Evolutionary conservation across 1,284 basidiomycete species (phyloP).

Genomic region (Ceratorhiza oryzae-sativae): DNA sequence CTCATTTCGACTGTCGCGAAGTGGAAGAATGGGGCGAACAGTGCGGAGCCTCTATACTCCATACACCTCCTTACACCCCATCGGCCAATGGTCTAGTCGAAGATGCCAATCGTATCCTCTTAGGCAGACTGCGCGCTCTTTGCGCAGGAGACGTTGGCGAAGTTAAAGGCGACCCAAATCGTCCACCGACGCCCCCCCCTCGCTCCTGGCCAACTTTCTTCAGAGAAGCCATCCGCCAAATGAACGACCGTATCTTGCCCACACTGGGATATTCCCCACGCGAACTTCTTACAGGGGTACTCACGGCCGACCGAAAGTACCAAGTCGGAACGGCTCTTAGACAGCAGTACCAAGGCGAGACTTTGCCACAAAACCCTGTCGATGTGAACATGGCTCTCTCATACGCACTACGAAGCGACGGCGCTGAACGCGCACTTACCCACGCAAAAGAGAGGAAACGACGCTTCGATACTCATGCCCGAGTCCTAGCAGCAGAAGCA

Average conservation of each 20-base stretch:
- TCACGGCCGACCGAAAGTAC: neutral
- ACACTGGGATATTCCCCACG: slow-evolving; percentile 39
- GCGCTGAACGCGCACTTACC: neutral
- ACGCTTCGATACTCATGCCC: slow-evolving; percentile 30
- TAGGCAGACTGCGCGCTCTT: slow-evolving; percentile 48
- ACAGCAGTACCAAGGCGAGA: neutral
- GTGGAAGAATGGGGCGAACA: slow-evolving; percentile 49
- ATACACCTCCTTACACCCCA: slow-evolving; percentile 52
- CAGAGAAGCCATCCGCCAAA: slow-evolving; percentile 17
- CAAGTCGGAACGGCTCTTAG: neutral
- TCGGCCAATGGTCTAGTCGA: slow-evolving; percentile 54
- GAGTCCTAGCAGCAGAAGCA: neutral
- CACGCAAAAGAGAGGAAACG: slow-evolving; percentile 31
- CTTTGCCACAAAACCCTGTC: neutral
- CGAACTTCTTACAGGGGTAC: slow-evolving; percentile 41
- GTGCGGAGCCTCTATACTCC: slow-evolving; percentile 44
- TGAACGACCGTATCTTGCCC: slow-evolving; percentile 43
- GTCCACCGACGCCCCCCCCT: neutral
- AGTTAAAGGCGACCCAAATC: neutral
- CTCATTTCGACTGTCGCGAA: slow-evolving; percentile 52
- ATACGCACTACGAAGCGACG: slow-evolving; percentile 37
- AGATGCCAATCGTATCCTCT: slow-evolving; percentile 49
- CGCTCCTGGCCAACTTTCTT: slow-evolving; percentile 42
- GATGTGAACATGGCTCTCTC: slow-evolving; percentile 40
- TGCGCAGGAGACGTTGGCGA: slow-evolving; percentile 51